Conservation (phyloP, 495 filamentous ascomycete genomes). For the Aspergillus leporis region DNA sequence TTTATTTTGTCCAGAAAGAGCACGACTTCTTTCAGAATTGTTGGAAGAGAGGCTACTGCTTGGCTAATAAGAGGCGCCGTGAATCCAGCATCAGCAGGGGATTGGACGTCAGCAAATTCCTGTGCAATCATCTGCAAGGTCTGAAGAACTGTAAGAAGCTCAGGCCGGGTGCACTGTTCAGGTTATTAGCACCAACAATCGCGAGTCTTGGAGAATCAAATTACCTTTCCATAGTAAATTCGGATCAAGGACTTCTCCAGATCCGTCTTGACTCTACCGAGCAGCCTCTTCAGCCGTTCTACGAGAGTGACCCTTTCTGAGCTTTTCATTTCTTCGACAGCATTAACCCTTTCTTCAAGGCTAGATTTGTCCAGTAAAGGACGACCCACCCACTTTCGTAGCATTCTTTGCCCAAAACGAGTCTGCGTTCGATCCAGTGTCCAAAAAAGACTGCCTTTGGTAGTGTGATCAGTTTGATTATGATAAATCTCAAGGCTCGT, state of each 20-base stretch:
- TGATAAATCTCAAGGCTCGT: conserved; percentile 94
- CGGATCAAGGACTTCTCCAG: conserved; percentile 90
- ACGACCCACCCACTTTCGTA: conserved; percentile 94
- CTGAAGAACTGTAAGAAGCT: conserved; percentile 83
- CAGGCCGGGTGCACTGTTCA: conserved; percentile 76
- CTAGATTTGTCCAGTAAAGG: conserved; percentile 77
- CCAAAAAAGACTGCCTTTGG: conserved; percentile 94
- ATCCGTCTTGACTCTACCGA: conserved; percentile 73
- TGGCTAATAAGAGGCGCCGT: conserved; percentile 66
- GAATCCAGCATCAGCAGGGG: conserved; percentile 71
- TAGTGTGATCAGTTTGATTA: conserved; percentile 84
- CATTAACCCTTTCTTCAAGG: conserved; percentile 81
- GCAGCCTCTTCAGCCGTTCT: conserved; percentile 69
- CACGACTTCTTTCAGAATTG: conserved; percentile 68
- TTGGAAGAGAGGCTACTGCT: conserved; percentile 74
- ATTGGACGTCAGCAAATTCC: conserved; percentile 67
- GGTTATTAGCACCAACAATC: conserved; percentile 24
- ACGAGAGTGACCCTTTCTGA: conserved; percentile 62
- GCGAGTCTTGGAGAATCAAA: neutral
- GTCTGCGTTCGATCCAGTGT: conserved; percentile 91
- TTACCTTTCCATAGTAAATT: conserved; percentile 89
- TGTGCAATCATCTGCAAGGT: conserved; percentile 77
- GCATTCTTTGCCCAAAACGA: conserved; percentile 80
- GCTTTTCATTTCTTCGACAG: conserved; percentile 85
- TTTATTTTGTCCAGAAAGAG: conserved; percentile 84